These are phyloP conservation scores for Penicillium chermesinum DNA, from an alignment of 495 filamentous ascomycete genomes.

Conservation along the genomic window DNA sequence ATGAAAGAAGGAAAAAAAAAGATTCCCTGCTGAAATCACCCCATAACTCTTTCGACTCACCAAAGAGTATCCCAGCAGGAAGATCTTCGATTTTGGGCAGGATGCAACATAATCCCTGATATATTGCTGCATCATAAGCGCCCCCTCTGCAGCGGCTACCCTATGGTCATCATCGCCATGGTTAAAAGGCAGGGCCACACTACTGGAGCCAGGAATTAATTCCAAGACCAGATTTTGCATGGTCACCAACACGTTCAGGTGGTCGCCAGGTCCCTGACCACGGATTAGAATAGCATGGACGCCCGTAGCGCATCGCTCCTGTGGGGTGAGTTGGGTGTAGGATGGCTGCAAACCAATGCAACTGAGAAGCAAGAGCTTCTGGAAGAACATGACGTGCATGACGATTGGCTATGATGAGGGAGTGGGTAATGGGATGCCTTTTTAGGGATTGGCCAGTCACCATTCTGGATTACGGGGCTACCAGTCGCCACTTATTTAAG, in stretches of 20 bases:
- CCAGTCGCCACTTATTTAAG: conserved; percentile 5
- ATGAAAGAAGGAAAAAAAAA: neutral
- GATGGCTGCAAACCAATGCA: neutral
- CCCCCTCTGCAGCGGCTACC: conserved; percentile 13
- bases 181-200: conserved; percentile 21
- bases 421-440: neutral
- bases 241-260: conserved; percentile 23
- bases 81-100: conserved; percentile 22
- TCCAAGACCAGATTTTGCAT: conserved; percentile 21
- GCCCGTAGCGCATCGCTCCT: conserved; percentile 19
- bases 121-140: conserved; percentile 23
- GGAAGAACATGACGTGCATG: conserved; percentile 11
- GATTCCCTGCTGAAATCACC: too few relatives aligned
- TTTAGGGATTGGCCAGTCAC: neutral
- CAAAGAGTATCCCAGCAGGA: conserved; percentile 24
- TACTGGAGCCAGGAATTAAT: conserved; percentile 23
- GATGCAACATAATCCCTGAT: conserved; percentile 17
- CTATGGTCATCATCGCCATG: conserved; percentile 15
- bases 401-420: neutral
- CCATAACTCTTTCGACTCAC: conserved; percentile 5
- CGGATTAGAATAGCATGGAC: conserved; percentile 26
- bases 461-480: neutral
- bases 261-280: conserved; percentile 24
- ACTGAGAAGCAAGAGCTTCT: conserved; percentile 7
- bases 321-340: conserved; percentile 10